These are phyloP conservation scores for Echites panduratus DNA, from an alignment of 257 asterid genomes.

Conservation along the genomic window DNA sequence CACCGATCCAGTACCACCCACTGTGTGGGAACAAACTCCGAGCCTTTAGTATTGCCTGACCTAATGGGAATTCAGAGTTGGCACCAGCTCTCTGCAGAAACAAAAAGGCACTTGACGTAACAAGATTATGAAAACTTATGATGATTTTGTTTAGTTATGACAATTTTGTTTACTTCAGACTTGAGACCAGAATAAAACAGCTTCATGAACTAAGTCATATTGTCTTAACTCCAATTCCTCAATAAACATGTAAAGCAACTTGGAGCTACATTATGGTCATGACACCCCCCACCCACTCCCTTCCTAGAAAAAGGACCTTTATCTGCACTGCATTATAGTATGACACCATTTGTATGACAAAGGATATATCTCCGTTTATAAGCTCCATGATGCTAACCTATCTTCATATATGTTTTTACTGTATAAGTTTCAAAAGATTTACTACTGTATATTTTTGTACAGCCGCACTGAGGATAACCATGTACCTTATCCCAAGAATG, in stretches of 20 bases:
- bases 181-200: constrained; percentile 1
- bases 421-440: not conserved
- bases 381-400: not conserved
- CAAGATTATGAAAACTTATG: not conserved
- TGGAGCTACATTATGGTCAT: not conserved
- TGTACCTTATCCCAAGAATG: constrained; percentile 86
- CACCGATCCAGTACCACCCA: constrained; percentile 97
- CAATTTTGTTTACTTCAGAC: not conserved
- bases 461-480: not conserved
- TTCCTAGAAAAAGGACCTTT: not conserved
- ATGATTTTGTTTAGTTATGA: not conserved
- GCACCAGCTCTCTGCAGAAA: constrained; percentile 52
- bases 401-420: too few relatives aligned
- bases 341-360: too few relatives aligned
- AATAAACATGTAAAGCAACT: not conserved
- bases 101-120: constrained; percentile 7
- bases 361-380: too few relatives aligned
- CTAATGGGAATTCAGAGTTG: constrained; percentile 54
- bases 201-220: not conserved
- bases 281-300: not conserved
- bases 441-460: not conserved
- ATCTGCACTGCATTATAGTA: not conserved
- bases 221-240: not conserved
- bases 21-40: constrained; percentile 75
- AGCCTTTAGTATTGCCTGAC: constrained; percentile 72